Conservation (phyloP, 2,329 filamentous ascomycete genomes). For the Aspergillus ruber region DNA sequence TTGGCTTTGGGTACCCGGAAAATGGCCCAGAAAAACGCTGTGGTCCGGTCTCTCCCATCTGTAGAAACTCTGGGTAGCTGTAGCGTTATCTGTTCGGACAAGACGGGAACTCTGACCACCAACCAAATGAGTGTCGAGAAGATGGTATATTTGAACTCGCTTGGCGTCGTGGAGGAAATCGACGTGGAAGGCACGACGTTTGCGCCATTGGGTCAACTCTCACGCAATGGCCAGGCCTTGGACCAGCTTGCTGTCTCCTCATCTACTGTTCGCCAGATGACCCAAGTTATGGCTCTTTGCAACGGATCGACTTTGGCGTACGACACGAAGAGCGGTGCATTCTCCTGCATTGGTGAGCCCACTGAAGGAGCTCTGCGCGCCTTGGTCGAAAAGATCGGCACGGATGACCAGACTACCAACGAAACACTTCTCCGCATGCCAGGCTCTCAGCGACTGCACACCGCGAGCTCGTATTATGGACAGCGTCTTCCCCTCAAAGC, state of each 20-base stretch:
- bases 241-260: conserved; percentile 65
- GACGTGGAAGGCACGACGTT: conserved; percentile 92
- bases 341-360: conserved; percentile 82
- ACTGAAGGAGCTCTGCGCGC: conserved; percentile 91
- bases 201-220: conserved; percentile 70
- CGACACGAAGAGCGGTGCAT: conserved; percentile 67
- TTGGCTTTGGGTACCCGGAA: conserved; percentile 91
- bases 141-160: conserved; percentile 72
- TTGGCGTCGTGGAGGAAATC: conserved; percentile 72
- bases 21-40: conserved; percentile 98
- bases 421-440: conserved; percentile 42
- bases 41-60: conserved; percentile 90
- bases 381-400: conserved; percentile 89
- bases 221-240: conserved; percentile 60
- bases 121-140: conserved; percentile 99
- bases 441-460: conserved; percentile 62
- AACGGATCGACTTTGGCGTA: conserved; percentile 82
- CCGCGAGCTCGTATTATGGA: conserved; percentile 80
- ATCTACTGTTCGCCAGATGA: conserved; percentile 71
- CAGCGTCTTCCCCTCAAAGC: conserved; percentile 66
- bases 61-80: conserved; percentile 98
- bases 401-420: conserved; percentile 59
- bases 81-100: conserved; percentile 99
- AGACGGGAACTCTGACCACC: conserved; percentile 94
- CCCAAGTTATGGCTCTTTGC: conserved; percentile 66